These are phyloP conservation scores for Theobroma grandiflorum DNA, from an alignment of 441 rosid genomes.

Conservation along the genomic window DNA sequence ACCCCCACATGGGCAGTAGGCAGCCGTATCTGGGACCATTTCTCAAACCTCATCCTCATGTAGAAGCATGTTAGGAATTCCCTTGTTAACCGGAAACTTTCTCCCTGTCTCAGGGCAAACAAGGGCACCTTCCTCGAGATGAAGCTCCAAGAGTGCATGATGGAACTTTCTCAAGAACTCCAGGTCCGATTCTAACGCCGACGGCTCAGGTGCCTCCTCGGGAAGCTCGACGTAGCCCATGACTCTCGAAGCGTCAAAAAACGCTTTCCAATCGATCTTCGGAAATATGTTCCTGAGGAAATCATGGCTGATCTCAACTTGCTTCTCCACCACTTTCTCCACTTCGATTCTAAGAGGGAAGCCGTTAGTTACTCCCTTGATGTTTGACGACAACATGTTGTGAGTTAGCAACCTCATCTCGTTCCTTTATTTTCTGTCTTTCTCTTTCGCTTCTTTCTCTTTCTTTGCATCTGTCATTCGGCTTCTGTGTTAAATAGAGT, in stretches of 20 bases:
- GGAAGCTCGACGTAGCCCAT: slow-evolving; percentile 84
- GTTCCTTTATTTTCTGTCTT: background rate
- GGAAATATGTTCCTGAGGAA: slow-evolving; percentile 72
- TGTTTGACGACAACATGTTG: slow-evolving; percentile 90
- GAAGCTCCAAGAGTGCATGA: slow-evolving; percentile 89
- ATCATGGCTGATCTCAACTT: slow-evolving; percentile 72
- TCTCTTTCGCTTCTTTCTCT: no score
- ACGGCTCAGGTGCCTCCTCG: slow-evolving; percentile 54
- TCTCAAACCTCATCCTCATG: slow-evolving; percentile 89
- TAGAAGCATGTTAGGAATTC: slow-evolving; percentile 95
- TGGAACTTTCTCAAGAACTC: slow-evolving; percentile 78
- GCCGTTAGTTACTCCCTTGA: slow-evolving; percentile 83
- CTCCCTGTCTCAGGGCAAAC: slow-evolving; percentile 89
- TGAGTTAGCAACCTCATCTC: slow-evolving; percentile 86
- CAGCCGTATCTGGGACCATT: background rate
- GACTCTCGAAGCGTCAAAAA: slow-evolving; percentile 66
- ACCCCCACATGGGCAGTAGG: background rate
- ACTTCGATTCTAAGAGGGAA: slow-evolving; percentile 78
- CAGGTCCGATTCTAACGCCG: slow-evolving; percentile 56
- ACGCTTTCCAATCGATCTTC: slow-evolving; percentile 84
- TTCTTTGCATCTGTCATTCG: background rate
- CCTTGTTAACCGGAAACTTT: slow-evolving; percentile 80
- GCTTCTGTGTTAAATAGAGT: background rate
- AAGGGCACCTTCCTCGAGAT: slow-evolving; percentile 86
- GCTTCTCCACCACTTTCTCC: slow-evolving; percentile 60